Conservation (phyloP, 2,329 filamentous ascomycete species). For the Penicillium rolfsii region DNA sequence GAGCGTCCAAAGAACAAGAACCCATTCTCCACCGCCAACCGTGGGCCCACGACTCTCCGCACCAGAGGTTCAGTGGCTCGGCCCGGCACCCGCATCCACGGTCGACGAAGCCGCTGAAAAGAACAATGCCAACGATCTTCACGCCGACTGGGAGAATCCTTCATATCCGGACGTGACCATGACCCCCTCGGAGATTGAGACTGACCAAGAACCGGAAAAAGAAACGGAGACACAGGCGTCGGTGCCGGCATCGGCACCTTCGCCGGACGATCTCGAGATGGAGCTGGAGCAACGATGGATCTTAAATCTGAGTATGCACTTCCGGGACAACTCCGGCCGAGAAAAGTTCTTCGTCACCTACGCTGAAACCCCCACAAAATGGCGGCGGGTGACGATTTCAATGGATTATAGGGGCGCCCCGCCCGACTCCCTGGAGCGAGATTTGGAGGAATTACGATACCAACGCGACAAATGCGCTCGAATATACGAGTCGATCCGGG, state of each 20-base stretch:
- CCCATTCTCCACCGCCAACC: slow-evolving; percentile 46
- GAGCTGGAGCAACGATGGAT: slow-evolving; percentile 93
- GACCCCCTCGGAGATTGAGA: slow-evolving; percentile 26
- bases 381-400: slow-evolving; percentile 89
- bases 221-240: slow-evolving; percentile 3
- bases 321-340: slow-evolving; percentile 84
- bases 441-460: slow-evolving; percentile 74
- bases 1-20: slow-evolving; percentile 51
- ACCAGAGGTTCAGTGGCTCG: slow-evolving; percentile 47
- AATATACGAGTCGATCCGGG: slow-evolving; percentile 92
- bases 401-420: slow-evolving; percentile 86
- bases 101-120: slow-evolving; percentile 37
- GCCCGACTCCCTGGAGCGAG: slow-evolving; percentile 79
- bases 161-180: slow-evolving; percentile 29
- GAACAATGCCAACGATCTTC: slow-evolving; percentile 34
- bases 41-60: slow-evolving; percentile 45
- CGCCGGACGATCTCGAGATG: slow-evolving; percentile 62
- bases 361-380: slow-evolving; percentile 74
- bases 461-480: slow-evolving; percentile 90
- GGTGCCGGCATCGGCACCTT: slow-evolving; percentile 21
- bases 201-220: not conserved
- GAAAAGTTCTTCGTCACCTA: slow-evolving; percentile 99
- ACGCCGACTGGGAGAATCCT: slow-evolving; percentile 34
- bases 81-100: slow-evolving; percentile 36
- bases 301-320: slow-evolving; percentile 97